Evolutionary conservation across 2,329 filamentous ascomycete genomes (phyloP).

Genomic region (Penicillium occitanis): DNA sequence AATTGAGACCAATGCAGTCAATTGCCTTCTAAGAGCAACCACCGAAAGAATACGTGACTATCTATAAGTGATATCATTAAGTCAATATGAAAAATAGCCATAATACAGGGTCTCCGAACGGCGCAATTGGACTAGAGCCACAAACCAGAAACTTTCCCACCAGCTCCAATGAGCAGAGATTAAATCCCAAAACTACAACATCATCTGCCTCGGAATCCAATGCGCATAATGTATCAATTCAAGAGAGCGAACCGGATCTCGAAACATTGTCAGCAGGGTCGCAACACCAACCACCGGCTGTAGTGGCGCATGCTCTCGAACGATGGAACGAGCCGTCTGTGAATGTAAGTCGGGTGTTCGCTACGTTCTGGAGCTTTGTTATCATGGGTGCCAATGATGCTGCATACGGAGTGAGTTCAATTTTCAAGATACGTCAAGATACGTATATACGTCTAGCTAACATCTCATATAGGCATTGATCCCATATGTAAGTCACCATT

Average conservation of each 20-base stretch:
- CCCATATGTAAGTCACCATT: slow-evolving; percentile 38
- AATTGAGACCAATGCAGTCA: background rate
- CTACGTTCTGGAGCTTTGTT: slow-evolving; percentile 59
- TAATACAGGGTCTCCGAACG: background rate
- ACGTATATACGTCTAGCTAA: background rate
- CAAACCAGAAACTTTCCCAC: background rate
- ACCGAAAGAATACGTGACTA: background rate
- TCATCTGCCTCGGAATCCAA: background rate
- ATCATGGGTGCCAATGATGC: slow-evolving; percentile 61
- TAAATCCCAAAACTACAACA: background rate
- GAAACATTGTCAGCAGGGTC: slow-evolving; percentile 3
- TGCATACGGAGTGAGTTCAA: slow-evolving; percentile 56
- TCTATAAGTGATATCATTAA: background rate
- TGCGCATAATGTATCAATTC: background rate
- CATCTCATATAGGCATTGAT: slow-evolving; percentile 45
- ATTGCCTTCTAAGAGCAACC: background rate
- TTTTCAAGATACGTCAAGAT: background rate
- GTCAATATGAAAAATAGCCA: background rate
- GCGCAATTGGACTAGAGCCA: background rate
- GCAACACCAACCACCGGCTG: background rate
- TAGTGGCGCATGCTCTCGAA: slow-evolving; percentile 30
- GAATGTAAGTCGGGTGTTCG: slow-evolving; percentile 52
- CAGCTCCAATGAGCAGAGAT: background rate
- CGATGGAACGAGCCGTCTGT: slow-evolving; percentile 53
- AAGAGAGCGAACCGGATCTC: background rate